These are phyloP conservation scores for Tolypocladium amazonense DNA, from an alignment of 2,329 filamentous ascomycete species.

Conservation along the genomic window DNA sequence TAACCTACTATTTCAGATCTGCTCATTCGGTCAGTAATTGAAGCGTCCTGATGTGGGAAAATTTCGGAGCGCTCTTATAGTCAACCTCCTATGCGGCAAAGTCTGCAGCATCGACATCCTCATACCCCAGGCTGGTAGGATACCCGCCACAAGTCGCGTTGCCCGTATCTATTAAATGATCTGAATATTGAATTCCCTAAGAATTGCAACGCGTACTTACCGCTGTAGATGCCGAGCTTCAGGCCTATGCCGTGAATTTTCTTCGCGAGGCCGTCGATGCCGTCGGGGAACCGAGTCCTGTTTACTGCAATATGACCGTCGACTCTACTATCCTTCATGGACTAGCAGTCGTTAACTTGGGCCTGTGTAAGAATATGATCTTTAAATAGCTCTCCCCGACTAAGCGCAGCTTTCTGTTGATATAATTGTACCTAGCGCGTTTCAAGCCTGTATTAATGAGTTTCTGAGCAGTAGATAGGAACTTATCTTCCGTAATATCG, in stretches of 20 bases:
- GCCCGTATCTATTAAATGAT: conserved; percentile 5
- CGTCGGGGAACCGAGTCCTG: conserved; percentile 42
- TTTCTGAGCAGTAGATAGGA: conserved; percentile 33
- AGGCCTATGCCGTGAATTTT: conserved; percentile 45
- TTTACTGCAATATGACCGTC: conserved; percentile 30
- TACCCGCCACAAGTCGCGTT: conserved; percentile 11
- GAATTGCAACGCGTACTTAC: conserved; percentile 19
- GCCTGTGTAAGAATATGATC: background rate
- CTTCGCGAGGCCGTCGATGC: conserved; percentile 42
- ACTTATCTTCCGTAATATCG: conserved; percentile 37
- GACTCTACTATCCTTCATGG: conserved; percentile 28
- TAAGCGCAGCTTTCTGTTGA: conserved; percentile 26
- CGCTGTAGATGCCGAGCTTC: conserved; percentile 54
- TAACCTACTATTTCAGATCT: conserved; percentile 8
- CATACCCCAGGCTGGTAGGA: conserved; percentile 42
- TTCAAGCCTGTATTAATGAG: conserved; percentile 38
- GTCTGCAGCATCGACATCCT: conserved; percentile 44
- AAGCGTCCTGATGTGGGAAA: background rate
- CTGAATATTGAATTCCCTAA: too few relatives aligned
- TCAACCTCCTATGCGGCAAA: conserved; percentile 50
- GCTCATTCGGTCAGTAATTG: background rate
- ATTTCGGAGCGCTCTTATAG: conserved; percentile 22
- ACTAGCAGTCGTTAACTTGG: conserved; percentile 50
- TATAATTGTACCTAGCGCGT: conserved; percentile 45
- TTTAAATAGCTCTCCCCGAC: background rate